phyloP scores from a whole-genome alignment of 2,329 filamentous ascomycete species.

The Scedosporium dehoogii region DNA sequence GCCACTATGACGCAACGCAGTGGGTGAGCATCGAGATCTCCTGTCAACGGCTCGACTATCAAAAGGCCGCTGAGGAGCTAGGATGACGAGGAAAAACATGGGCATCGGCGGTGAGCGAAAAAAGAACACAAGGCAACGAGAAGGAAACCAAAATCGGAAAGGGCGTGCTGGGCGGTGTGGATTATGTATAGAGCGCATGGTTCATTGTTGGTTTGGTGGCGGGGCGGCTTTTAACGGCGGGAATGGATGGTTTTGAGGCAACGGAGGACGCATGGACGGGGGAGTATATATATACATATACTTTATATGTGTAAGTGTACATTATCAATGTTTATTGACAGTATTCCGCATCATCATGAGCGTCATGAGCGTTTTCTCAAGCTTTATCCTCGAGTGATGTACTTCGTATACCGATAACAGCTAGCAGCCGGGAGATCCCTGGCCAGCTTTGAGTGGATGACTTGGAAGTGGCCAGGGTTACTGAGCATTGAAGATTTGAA shows the following conservation, averaged over 20 bases:
- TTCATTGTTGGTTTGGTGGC: neutral
- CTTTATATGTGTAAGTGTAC: neutral
- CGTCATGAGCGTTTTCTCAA: neutral
- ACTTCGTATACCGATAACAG: too few relatives aligned
- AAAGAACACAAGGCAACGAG: neutral
- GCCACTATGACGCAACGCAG: too few relatives aligned
- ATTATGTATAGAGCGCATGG: neutral
- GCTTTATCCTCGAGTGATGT: neutral
- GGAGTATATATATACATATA: conserved; percentile 1
- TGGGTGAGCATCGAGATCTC: too few relatives aligned
- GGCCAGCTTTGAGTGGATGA: too few relatives aligned
- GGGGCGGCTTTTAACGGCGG: neutral
- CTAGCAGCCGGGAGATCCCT: too few relatives aligned
- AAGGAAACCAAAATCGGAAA: neutral
- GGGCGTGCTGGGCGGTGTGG: neutral
- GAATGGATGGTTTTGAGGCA: neutral
- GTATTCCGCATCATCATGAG: neutral
- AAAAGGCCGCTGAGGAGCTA: too few relatives aligned
- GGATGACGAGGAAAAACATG: too few relatives aligned
- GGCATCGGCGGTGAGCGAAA: neutral
- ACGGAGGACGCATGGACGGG: neutral
- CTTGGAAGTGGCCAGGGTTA: too few relatives aligned
- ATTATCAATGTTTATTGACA: neutral
- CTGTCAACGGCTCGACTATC: too few relatives aligned
- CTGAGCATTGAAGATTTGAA: too few relatives aligned